Evolutionary conservation across 306 rosid genomes (phyloP), one percentile per base, ranked within the genome.

Genomic region (Mucuna pruriens): DNA sequence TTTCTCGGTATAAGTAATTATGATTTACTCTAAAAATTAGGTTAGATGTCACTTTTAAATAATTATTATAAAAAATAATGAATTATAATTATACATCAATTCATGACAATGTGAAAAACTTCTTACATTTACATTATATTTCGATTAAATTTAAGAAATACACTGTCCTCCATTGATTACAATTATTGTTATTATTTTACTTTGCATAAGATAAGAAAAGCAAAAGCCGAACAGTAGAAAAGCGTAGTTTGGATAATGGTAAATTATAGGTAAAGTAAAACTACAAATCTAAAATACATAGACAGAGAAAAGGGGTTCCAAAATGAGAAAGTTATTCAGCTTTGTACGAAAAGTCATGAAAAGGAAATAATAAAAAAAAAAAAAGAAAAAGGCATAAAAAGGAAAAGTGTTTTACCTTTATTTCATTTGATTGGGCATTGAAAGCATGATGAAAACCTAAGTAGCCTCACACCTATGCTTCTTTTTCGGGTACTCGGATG

Each of bases 331-430:
- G 31, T 9, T n/a, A 34, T 3, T 23, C 33, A 33, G 5, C 26
- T 64, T 65, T 65, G 48, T 10, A 39, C 17, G 49, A 66, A 64
- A 64, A 64, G 71, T 64, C n/a, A n/a, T n/a, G n/a, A n/a, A n/a
- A n/a, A n/a, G n/a, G n/a, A n/a, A n/a, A n/a, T n/a, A n/a, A n/a
- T n/a, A n/a, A n/a, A n/a, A n/a, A n/a, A n/a, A n/a, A n/a, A n/a
- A n/a, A n/a, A n/a, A n/a, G n/a, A n/a, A n/a, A n/a, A n/a, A n/a
- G n/a, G n/a, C n/a, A n/a, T 34, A 1, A 17, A 36, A 64, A 64
- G 48, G 16, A 39, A 68, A 67, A 38, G 55, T 25, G 0, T 11
- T 33, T 19, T 22, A 13, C 25, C 68, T 22, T 74, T 74, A 2
- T 57, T 38, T 57, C 44, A 63, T 33, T 55, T 74, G 31, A 31